These are phyloP conservation scores for Pinus taeda DNA, from an alignment of 75 land plant genomes.

Conservation along the genomic window DNA sequence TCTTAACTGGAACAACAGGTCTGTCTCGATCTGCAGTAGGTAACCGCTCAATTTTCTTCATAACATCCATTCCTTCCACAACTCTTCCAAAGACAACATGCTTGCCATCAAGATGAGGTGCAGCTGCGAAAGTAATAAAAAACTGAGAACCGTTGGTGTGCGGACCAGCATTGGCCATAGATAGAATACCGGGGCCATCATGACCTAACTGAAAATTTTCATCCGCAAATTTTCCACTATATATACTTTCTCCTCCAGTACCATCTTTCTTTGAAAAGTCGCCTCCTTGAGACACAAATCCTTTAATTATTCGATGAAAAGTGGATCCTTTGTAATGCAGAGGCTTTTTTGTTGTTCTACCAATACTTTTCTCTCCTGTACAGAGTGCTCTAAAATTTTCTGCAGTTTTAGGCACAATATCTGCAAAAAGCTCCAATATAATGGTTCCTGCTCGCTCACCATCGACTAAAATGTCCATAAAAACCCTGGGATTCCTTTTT, in stretches of 20 bases:
- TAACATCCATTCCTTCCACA: slow-evolving; percentile 64
- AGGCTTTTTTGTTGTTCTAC: slow-evolving; percentile 59
- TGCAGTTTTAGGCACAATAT: too few species aligned
- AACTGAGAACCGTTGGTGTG: slow-evolving; percentile 87
- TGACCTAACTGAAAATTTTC: slow-evolving; percentile 66
- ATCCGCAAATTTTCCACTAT: slow-evolving; percentile 91
- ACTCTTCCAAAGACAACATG: slow-evolving; percentile 96
- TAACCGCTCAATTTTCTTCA: slow-evolving; percentile 71
- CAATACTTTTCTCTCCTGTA: slow-evolving; percentile 83
- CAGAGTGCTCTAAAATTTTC: too few species aligned
- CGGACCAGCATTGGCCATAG: slow-evolving; percentile 86
- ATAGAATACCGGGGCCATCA: slow-evolving; percentile 77
- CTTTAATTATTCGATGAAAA: slow-evolving; percentile 90
- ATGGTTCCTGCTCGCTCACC: too few species aligned
- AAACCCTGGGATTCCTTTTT: too few species aligned
- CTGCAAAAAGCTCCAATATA: too few species aligned
- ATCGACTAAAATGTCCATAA: too few species aligned
- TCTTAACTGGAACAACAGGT: too few species aligned
- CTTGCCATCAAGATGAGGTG: slow-evolving; percentile 87
- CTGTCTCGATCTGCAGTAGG: slow-evolving; percentile 21
- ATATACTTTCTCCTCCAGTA: slow-evolving; percentile 94
- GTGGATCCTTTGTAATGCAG: slow-evolving; percentile 91
- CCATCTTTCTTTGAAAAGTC: slow-evolving; percentile 88
- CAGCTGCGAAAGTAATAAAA: slow-evolving; percentile 69
- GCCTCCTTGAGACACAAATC: slow-evolving; percentile 88